A percentile compares a stretch with the other conserved stretches of the same genome.
Conservation (phyloP, 306 rosid genomes). For the Quercus aquifolioides region DNA sequence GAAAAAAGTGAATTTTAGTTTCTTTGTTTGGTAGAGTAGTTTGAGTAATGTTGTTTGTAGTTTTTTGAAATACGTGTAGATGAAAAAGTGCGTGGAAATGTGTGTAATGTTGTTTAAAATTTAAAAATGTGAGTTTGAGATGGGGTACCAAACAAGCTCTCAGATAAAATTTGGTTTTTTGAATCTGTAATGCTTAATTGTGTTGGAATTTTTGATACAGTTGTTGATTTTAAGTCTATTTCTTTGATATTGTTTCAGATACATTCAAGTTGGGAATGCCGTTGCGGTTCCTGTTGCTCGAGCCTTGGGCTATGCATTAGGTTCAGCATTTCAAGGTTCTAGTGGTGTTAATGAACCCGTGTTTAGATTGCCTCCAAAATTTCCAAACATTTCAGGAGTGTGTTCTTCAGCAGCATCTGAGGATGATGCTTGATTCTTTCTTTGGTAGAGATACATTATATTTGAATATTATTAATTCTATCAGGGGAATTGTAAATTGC, state of each 20-base stretch:
- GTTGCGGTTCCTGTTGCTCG: constrained; percentile 85
- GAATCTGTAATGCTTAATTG: no score
- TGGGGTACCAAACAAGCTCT: no score
- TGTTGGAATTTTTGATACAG: no score
- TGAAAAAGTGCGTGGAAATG: no score
- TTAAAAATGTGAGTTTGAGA: no score
- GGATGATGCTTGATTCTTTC: constrained; percentile 26
- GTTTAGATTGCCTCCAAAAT: constrained; percentile 41
- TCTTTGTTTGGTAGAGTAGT: background rate
- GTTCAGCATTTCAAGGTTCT: constrained; percentile 50
- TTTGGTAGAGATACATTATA: background rate
- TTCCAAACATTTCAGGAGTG: constrained; percentile 36
- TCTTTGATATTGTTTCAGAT: constrained; percentile 36
- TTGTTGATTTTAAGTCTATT: background rate
- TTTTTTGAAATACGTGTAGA: no score
- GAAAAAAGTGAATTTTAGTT: background rate
- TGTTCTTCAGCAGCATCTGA: constrained; percentile 38
- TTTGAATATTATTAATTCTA: background rate
- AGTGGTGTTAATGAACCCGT: constrained; percentile 17
- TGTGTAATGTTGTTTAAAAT: no score
- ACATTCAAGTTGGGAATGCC: constrained; percentile 88
- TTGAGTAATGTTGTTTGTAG: no score
- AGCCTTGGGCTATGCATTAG: constrained; percentile 69
- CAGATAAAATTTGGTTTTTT: background rate
- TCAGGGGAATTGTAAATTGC: background rate